Percentiles rank a stretch among this genome's conserved stretches.
Evolutionary conservation across 257 asterid species (phyloP).

Genomic region (Solanum raphanifolium): DNA sequence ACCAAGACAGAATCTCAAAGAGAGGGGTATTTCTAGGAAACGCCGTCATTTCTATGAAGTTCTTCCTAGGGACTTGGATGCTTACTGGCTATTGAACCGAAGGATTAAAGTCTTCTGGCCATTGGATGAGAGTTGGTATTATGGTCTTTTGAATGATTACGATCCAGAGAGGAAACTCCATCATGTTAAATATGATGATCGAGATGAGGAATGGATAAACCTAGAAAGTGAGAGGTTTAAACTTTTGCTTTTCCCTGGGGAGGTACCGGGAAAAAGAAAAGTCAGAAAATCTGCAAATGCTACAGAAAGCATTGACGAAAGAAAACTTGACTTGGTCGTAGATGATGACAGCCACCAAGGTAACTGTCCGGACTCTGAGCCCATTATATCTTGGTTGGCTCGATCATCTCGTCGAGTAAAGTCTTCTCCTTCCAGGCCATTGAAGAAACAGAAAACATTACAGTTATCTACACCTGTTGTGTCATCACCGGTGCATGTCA

Average conservation of each 20-base stretch:
- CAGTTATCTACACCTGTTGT: constrained; percentile 21
- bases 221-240: constrained; percentile 79
- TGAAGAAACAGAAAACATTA: constrained; percentile 39
- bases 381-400: constrained; percentile 85
- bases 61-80: constrained; percentile 50
- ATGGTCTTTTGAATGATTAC: constrained; percentile 71
- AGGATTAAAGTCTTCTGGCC: constrained; percentile 93
- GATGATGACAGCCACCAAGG: constrained; percentile 36
- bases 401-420: constrained; percentile 53
- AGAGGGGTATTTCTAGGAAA: constrained; percentile 52
- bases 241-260: constrained; percentile 83
- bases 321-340: constrained; percentile 24
- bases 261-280: constrained; percentile 53
- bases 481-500: constrained; percentile 29
- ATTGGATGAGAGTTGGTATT: constrained; percentile 90
- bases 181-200: constrained; percentile 81
- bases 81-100: constrained; percentile 58
- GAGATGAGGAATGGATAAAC: constrained; percentile 93
- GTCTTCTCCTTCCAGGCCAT: constrained; percentile 30
- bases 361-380: constrained; percentile 64
- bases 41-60: constrained; percentile 95
- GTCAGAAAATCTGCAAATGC: constrained; percentile 21
- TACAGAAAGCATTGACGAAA: constrained; percentile 17
- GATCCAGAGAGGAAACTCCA: constrained; percentile 69
- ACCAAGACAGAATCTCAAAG: constrained; percentile 59